Conservation (phyloP, 2,329 filamentous ascomycete species). For the Fusarium sp. region DNA sequence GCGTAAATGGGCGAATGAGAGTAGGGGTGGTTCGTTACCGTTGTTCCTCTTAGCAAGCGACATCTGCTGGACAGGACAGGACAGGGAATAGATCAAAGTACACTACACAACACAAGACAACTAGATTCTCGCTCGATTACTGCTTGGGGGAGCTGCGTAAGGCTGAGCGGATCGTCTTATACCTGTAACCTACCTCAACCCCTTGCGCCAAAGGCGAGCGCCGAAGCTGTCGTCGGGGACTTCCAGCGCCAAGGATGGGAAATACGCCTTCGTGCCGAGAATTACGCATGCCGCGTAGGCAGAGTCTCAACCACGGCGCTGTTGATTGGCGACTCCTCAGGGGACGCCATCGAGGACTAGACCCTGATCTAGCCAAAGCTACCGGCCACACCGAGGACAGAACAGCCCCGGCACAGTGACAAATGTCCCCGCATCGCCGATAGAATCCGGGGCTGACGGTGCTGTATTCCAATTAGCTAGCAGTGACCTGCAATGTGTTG, state of each 20-base stretch:
- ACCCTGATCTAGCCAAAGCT: conserved; percentile 5
- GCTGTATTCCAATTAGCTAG: not conserved
- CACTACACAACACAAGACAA: not conserved
- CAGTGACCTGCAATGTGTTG: not conserved
- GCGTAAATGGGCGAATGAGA: not conserved
- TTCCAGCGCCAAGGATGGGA: not conserved
- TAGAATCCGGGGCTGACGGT: not conserved
- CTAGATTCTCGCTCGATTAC: conserved; percentile 8
- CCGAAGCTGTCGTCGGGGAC: not conserved
- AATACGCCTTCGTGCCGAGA: conserved; percentile 13
- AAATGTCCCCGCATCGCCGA: conserved; percentile 1
- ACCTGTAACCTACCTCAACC: not conserved
- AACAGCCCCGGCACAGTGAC: not conserved
- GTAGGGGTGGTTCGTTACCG: conserved; percentile 29
- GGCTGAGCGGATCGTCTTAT: conserved; percentile 1
- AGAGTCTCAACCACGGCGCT: not conserved
- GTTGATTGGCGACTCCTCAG: conserved; percentile 7
- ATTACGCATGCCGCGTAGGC: not conserved
- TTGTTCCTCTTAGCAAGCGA: conserved; percentile 47
- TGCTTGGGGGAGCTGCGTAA: not conserved
- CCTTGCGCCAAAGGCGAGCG: not conserved
- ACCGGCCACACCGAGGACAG: not conserved
- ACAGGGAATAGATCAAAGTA: too few species aligned
- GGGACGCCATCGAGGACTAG: not conserved
- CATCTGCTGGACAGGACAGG: too few species aligned